Conservation (phyloP, 2,329 filamentous ascomycete species). For the Colletotrichum lini region DNA sequence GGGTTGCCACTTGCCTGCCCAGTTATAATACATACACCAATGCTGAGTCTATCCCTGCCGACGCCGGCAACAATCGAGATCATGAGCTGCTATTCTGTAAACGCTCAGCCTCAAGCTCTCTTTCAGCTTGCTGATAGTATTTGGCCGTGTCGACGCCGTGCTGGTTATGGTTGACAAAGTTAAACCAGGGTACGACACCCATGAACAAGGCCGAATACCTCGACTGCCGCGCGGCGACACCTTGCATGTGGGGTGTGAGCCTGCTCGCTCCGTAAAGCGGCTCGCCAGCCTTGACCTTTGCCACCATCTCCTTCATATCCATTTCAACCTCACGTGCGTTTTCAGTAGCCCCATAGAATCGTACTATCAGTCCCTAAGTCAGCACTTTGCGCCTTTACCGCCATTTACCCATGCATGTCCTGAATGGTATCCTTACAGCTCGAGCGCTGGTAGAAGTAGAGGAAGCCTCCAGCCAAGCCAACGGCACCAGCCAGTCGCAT, state of each 20-base stretch:
- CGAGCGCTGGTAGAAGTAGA: conserved; percentile 89
- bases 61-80: conserved; percentile 7
- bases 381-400: background rate
- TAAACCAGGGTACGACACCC: conserved; percentile 94
- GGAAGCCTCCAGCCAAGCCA: conserved; percentile 82
- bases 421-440: conserved; percentile 71
- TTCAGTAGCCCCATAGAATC: conserved; percentile 96
- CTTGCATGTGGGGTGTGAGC: conserved; percentile 91
- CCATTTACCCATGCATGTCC: background rate
- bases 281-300: conserved; percentile 93
- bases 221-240: conserved; percentile 92
- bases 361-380: conserved; percentile 68
- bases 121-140: conserved; percentile 96
- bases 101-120: conserved; percentile 87
- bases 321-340: conserved; percentile 92
- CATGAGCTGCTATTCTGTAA: conserved; percentile 26
- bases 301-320: conserved; percentile 99
- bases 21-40: conserved; percentile 13
- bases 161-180: conserved; percentile 96
- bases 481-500: conserved; percentile 85
- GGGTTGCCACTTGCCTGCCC: background rate
- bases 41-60: background rate
- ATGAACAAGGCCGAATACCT: conserved; percentile 89
- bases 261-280: conserved; percentile 87
- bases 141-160: conserved; percentile 98